A percentile compares a stretch with the other conserved stretches of the same genome.
These are phyloP conservation scores for Phytophthora citricola DNA, from an alignment of 352 stramenopile genomes.

Conservation along the genomic window DNA sequence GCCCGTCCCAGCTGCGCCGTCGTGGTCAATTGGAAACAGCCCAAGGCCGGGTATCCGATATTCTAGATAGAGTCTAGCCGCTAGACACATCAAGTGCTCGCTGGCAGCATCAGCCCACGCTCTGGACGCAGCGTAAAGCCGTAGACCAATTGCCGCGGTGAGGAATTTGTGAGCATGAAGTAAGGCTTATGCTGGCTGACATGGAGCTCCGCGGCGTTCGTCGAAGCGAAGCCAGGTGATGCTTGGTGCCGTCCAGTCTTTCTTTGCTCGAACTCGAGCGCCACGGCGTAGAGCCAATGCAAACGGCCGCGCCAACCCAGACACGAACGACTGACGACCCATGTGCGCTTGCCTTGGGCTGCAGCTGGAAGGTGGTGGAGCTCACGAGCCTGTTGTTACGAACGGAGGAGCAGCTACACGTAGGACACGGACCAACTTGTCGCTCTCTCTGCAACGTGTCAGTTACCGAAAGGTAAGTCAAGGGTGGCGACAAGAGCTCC, in stretches of 20 bases:
- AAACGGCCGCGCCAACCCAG: conserved; percentile 1
- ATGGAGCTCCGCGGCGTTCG: conserved; percentile 5
- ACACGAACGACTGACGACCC: conserved; percentile 12
- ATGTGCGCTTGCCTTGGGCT: neutral
- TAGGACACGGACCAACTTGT: neutral
- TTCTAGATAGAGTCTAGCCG: neutral
- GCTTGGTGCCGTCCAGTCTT: conserved; percentile 6
- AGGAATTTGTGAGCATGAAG: too few species aligned
- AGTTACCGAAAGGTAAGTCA: too few species aligned
- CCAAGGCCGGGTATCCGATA: neutral
- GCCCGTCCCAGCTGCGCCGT: conserved; percentile 10
- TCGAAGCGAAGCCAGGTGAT: neutral
- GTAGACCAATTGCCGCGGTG: neutral
- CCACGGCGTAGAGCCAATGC: conserved; percentile 26
- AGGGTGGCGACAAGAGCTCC: neutral
- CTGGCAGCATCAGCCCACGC: neutral
- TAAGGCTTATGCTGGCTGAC: neutral
- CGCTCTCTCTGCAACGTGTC: conserved; percentile 1
- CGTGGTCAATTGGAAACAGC: neutral
- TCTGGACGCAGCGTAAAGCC: conserved; percentile 3
- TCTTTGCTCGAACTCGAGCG: conserved; percentile 6
- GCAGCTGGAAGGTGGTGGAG: conserved; percentile 10
- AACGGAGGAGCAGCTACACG: neutral
- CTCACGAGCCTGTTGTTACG: neutral
- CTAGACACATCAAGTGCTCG: conserved; percentile 14